Percentiles rank a stretch among this genome's conserved stretches.
Evolutionary conservation across 106 monocot genomes (phyloP).

Genomic region (Allium cepa): DNA sequence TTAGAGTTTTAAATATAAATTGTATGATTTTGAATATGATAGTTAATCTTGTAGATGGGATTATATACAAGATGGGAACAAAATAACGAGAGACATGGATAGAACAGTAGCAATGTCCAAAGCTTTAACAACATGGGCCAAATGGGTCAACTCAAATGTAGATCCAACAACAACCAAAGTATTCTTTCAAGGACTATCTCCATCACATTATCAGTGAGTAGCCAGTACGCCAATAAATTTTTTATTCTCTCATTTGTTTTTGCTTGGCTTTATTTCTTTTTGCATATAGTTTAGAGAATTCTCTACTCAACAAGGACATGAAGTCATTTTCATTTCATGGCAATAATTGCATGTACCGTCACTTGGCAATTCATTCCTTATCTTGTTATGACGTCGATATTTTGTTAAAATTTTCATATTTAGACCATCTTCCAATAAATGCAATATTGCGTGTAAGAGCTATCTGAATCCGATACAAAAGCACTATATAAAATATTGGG

Average conservation of each 20-base stretch:
- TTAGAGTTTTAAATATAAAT: no score
- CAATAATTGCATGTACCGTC: not conserved
- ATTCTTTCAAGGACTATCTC: constrained; percentile 35
- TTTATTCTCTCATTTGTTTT: no score
- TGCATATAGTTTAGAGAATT: not conserved
- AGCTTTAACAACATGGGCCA: constrained; percentile 46
- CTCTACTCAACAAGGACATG: constrained; percentile 2
- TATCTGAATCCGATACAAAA: no score
- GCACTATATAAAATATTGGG: no score
- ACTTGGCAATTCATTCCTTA: no score
- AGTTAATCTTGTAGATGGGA: constrained; percentile 33
- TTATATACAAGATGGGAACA: constrained; percentile 35
- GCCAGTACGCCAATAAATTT: no score
- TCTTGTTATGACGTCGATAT: no score
- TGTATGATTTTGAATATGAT: not conserved
- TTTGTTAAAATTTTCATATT: no score
- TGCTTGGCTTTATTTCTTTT: not conserved
- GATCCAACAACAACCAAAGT: constrained; percentile 25
- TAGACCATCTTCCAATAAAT: no score
- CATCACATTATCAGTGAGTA: constrained; percentile 33
- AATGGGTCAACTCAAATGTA: constrained; percentile 36
- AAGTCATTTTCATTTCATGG: not conserved
- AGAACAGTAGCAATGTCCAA: constrained; percentile 26
- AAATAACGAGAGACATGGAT: constrained; percentile 36
- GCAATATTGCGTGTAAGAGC: no score